Evolutionary conservation across 768 basidiomycete genomes (phyloP).

Genomic region (Cystoderma amianthinum): DNA sequence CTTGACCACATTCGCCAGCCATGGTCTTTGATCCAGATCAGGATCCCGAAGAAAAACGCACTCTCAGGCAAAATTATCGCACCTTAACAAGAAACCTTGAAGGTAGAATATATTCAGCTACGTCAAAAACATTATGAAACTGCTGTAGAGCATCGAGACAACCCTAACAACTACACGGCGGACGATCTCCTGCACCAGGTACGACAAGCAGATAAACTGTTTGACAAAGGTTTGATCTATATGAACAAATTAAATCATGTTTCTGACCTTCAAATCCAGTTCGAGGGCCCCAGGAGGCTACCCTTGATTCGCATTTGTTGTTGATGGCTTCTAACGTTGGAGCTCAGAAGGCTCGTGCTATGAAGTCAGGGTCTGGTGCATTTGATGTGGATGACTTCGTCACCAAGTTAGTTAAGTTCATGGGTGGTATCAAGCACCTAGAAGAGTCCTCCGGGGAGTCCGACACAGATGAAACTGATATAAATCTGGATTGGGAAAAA

Average conservation of each 20-base stretch:
- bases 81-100: conserved; percentile 54
- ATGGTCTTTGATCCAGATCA: conserved; percentile 79
- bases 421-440: conserved; percentile 58
- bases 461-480: conserved; percentile 35
- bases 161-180: conserved; percentile 49
- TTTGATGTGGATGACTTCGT: conserved; percentile 95
- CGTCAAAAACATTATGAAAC: not conserved
- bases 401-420: conserved; percentile 60
- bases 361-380: conserved; percentile 81
- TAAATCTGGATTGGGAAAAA: conserved; percentile 71
- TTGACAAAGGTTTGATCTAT: conserved; percentile 46
- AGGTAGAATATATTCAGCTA: too few species aligned
- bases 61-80: conserved; percentile 69
- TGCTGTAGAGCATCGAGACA: conserved; percentile 34
- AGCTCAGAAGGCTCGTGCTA: conserved; percentile 82
- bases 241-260: not conserved
- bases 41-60: conserved; percentile 73
- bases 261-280: too few species aligned
- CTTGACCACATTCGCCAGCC: conserved; percentile 12
- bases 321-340: conserved; percentile 71
- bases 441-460: conserved; percentile 50
- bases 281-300: conserved; percentile 80
- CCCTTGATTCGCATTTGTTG: conserved; percentile 82
- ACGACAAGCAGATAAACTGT: conserved; percentile 51
- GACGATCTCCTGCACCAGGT: conserved; percentile 52